Evolutionary conservation across 2,329 filamentous ascomycete genomes (phyloP).

Genomic region (Colletotrichum destructivum): DNA sequence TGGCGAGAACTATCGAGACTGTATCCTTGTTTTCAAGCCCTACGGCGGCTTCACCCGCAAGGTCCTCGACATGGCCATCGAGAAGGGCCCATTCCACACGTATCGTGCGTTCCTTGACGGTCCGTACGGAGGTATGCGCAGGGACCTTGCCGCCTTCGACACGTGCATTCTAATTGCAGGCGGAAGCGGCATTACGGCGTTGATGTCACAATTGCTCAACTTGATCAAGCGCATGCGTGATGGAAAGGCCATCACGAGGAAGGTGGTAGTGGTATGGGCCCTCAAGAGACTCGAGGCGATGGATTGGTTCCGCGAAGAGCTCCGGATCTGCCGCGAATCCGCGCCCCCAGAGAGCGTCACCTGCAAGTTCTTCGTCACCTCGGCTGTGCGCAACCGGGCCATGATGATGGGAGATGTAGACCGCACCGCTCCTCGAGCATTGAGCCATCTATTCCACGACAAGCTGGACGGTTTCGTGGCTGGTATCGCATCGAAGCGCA

Average conservation of each 20-base stretch:
- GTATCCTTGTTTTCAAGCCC: conserved; percentile 91
- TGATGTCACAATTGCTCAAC: conserved; percentile 91
- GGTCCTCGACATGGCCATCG: conserved; percentile 85
- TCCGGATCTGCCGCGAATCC: conserved; percentile 90
- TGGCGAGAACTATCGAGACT: conserved; percentile 88
- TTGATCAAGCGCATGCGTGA: conserved; percentile 98
- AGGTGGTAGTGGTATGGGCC: conserved; percentile 94
- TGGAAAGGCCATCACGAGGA: conserved; percentile 92
- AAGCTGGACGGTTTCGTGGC: conserved; percentile 91
- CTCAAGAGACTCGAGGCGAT: conserved; percentile 92
- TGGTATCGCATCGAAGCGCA: conserved; percentile 87
- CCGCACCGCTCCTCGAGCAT: conserved; percentile 71
- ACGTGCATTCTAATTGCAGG: conserved; percentile 94
- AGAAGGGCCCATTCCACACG: conserved; percentile 90
- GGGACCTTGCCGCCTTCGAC: conserved; percentile 91
- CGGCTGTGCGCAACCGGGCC: conserved; percentile 71
- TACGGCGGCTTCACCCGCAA: conserved; percentile 91
- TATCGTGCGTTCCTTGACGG: conserved; percentile 95
- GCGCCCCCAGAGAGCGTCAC: conserved; percentile 91
- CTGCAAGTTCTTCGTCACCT: conserved; percentile 95
- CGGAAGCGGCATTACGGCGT: conserved; percentile 93
- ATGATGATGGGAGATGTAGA: conserved; percentile 47
- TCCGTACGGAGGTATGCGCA: conserved; percentile 94
- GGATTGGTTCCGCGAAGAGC: conserved; percentile 97
- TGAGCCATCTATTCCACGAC: conserved; percentile 85